Conservation (phyloP, 768 basidiomycete species). For the Boletus vinaceobasis region DNA sequence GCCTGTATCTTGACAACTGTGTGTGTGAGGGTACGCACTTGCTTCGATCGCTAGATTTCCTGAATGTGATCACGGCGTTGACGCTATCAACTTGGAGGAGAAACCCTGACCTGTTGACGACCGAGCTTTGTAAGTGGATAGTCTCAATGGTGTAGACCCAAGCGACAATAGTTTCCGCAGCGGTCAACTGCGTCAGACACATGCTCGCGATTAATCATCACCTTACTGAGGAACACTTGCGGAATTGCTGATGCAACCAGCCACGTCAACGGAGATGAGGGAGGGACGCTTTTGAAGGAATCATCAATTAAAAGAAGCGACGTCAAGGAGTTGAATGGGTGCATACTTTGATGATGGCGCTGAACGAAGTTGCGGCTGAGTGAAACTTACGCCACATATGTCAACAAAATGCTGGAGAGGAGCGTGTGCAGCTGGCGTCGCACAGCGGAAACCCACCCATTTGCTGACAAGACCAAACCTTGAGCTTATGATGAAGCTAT, state of each 20-base stretch:
- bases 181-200: neutral
- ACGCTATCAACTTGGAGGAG: conserved; percentile 8
- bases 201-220: neutral
- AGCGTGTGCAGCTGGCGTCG: conserved; percentile 1
- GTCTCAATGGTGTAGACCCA: neutral
- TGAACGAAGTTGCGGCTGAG: conserved; percentile 2
- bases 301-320: conserved; percentile 18
- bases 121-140: neutral
- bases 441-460: conserved; percentile 2
- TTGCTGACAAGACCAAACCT: conserved; percentile 6
- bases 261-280: conserved; percentile 24
- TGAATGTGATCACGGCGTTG: conserved; percentile 8
- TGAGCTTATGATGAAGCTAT: conserved; percentile 10
- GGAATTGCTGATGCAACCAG: neutral
- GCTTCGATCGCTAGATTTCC: conserved; percentile 4
- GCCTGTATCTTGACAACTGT: conserved; percentile 4
- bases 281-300: conserved; percentile 1
- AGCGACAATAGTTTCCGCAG: neutral
- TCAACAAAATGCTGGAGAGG: conserved; percentile 1
- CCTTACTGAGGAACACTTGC: neutral
- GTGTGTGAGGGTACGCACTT: neutral
- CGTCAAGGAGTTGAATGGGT: conserved; percentile 4
- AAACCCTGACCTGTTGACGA: conserved; percentile 1
- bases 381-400: conserved; percentile 17
- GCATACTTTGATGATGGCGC: conserved; percentile 10